phyloP scores from a whole-genome alignment of 1,284 basidiomycete genomes.

The Ganoderma resinaceum region DNA sequence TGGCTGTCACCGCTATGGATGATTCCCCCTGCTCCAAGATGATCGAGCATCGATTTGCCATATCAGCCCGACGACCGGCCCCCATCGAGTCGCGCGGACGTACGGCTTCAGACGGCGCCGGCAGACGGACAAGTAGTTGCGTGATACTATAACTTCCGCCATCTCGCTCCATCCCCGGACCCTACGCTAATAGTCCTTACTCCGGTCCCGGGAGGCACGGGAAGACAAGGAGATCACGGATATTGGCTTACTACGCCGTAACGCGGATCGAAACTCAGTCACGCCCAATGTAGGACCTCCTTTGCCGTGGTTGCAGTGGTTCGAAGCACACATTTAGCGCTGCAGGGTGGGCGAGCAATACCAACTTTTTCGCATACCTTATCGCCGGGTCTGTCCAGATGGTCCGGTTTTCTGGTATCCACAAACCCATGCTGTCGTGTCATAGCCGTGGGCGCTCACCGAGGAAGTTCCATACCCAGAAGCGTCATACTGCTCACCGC shows the following conservation, averaged over 20 bases:
- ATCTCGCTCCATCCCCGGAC: not conserved
- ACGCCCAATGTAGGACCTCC: not conserved
- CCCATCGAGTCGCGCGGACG: not conserved
- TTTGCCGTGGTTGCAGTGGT: not conserved
- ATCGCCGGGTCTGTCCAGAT: constrained; percentile 24
- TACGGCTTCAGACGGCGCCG: not conserved
- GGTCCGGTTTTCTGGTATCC: constrained; percentile 6
- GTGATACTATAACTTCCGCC: not conserved
- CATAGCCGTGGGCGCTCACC: not conserved
- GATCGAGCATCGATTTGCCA: not conserved
- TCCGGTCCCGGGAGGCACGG: constrained; percentile 2
- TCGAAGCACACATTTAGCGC: constrained; percentile 18
- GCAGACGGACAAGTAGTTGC: not conserved
- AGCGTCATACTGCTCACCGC: not conserved
- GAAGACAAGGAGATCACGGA: not conserved
- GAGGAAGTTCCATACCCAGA: constrained; percentile 2
- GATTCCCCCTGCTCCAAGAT: not conserved
- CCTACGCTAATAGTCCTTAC: not conserved
- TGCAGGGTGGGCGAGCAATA: not conserved
- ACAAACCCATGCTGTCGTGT: constrained; percentile 8
- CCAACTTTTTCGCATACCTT: constrained; percentile 19
- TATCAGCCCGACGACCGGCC: not conserved
- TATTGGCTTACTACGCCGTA: not conserved
- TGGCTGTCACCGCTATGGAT: not conserved
- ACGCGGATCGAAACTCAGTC: constrained; percentile 5